Base-by-base conservation (phyloP, 352 stramenopile genomes). In the Thalassiosira mediterranea region DNA sequence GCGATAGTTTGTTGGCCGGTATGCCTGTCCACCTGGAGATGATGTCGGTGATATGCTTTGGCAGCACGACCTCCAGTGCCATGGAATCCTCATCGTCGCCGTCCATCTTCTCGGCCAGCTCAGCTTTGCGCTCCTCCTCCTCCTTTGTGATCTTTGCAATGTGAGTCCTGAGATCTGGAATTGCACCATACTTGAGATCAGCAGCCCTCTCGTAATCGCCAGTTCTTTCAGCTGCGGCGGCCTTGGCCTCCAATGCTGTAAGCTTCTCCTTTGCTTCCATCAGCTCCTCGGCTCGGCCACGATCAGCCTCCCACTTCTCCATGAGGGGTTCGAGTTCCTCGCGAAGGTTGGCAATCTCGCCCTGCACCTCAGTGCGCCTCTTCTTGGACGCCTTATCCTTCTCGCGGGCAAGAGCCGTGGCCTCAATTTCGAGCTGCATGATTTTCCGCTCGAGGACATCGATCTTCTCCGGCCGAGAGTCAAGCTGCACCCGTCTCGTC, bases 401-500 rank as follows among this genome's bases (percentile, higher is more conserved):
- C 72, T 99, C 96, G 48, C 96, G 95, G 0, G 81, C 86, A 13
- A 98, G 81, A 2, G 96, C 95, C 1, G 94, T 97, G 5, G 95
- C 87, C 85, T 99, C 97, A 42, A 99, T 95, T 79, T 98, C 93
- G 0, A 98, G 88, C 79, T 98, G 93, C n/a, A 98, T 79, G 51
- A 98, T 93, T 19, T 94, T 92, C 21, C 96, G 87, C 64, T 99
- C 95, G 10, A 99, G 78, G 57, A 96, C 89, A 76, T 99, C 96
- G 69, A 99, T 98, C 46, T 96, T 90, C 79, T 98, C 96, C 0
- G 97, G 97, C 48, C 98, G 92, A 46, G 84, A 95, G 66, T 99
- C 96, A 13, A 98, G 82, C 64, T 98, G 93, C 0, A 98, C 94
- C 32, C 95, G 92, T 81, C 74, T 90, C 88, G 29, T 83, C 0